These are phyloP conservation scores for Arthrobotrys sphaeroides DNA, from an alignment of 2,329 filamentous ascomycete species.

Conservation along the genomic window DNA sequence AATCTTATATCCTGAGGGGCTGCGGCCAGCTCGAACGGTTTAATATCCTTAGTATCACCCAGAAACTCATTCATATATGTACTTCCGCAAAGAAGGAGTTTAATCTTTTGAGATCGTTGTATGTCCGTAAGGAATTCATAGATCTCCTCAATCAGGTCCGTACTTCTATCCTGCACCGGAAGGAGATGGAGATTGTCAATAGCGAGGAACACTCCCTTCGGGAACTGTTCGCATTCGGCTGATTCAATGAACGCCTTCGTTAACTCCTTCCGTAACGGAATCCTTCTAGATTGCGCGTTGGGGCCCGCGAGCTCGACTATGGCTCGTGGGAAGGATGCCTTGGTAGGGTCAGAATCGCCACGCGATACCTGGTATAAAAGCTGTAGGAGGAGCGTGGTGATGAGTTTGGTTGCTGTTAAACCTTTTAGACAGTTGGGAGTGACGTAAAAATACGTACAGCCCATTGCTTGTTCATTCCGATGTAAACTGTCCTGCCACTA, in stretches of 20 bases:
- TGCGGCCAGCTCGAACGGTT: constrained; percentile 12
- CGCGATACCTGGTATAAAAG: not conserved
- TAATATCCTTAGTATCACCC: constrained; percentile 3
- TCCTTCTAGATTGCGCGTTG: not conserved
- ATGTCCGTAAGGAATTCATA: not conserved
- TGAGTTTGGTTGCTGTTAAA: not conserved
- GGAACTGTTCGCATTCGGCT: constrained; percentile 1
- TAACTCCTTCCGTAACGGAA: constrained; percentile 1
- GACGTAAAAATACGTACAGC: constrained; percentile 13
- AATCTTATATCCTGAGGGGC: constrained; percentile 2
- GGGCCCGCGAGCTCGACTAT: constrained; percentile 13
- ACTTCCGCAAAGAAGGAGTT: constrained; percentile 10
- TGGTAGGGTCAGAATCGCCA: not conserved
- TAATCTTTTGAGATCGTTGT: not conserved
- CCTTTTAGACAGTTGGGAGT: constrained; percentile 5
- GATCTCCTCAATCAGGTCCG: not conserved
- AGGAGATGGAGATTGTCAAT: constrained; percentile 27
- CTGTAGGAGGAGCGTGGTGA: constrained; percentile 8
- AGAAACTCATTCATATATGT: not conserved
- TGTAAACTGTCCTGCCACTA: not conserved
- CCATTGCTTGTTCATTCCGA: not conserved
- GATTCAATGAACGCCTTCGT: constrained; percentile 28
- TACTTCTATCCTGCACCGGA: constrained; percentile 4
- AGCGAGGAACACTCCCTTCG: constrained; percentile 8
- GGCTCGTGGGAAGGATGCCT: not conserved